Base-by-base conservation (phyloP, 306 rosid species). In the Cucurbita maxima region DNA sequence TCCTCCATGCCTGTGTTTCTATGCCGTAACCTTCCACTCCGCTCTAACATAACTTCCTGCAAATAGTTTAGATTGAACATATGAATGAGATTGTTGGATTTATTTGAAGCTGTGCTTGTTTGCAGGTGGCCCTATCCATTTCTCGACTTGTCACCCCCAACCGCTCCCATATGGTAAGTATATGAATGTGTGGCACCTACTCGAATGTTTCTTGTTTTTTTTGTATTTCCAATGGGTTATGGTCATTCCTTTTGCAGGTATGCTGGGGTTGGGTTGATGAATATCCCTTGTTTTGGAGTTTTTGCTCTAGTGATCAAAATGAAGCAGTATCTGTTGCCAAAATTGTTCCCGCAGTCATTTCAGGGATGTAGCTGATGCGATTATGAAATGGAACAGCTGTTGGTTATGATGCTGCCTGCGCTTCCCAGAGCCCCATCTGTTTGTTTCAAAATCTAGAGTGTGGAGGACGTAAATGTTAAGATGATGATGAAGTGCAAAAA, bases 51-150 rank as follows among this genome's bases (percentile, higher is more conserved):
- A 76, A 75, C 67, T 55, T 57, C 30, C 44, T 64, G 0, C 36
- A 6, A 55, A 60, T 52, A 61, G 78, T 75, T 30, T 54, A 25
- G 8, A 48, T 12, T 74, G 9, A 40, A 53, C 36, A 12, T 47
- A 15, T 62, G 20, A 15, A 22, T 64, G 22, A 16, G 9, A 20
- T 66, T 37, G 63, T 51, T 19, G 25, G 15, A 16, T 25, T 54
- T 15, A 34, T 22, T 48, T 34, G 7, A 0, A 4, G 34, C 13
- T 14, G 61, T 14, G 61, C 40, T 47, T 73, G 36, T 54, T 69
- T 55, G 16, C 82, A 94, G 99, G 97, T 94, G 99, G 99, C 99
- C 99, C 15, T 94, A 94, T 76, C 88, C 96, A 54, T 91, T 94
- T 83, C 95, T 91, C 58, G 96, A 91, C 57, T 67, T 94, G 81